These are phyloP conservation scores for Aspergillus carlsbadensis DNA, from an alignment of 495 filamentous ascomycete species.

Conservation along the genomic window DNA sequence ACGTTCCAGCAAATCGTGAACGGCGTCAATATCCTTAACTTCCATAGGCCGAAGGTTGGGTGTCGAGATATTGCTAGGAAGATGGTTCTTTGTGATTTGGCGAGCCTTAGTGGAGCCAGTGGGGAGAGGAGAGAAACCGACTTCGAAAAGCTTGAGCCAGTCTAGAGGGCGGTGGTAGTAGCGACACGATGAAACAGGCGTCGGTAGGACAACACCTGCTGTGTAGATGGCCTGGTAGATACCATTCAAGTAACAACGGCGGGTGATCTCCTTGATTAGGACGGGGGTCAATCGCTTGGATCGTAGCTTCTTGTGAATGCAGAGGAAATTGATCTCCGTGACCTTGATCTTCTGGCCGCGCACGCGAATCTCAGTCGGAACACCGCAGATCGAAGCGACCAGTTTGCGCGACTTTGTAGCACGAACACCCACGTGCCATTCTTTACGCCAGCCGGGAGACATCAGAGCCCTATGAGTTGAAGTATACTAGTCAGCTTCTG, in stretches of 20 bases:
- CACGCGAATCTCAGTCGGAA: conserved; percentile 79
- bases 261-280: conserved; percentile 95
- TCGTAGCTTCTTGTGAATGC: conserved; percentile 95
- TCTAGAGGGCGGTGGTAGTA: conserved; percentile 93
- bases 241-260: conserved; percentile 75
- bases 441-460: conserved; percentile 89
- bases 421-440: conserved; percentile 95
- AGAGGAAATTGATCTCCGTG: conserved; percentile 96
- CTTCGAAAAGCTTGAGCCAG: conserved; percentile 93
- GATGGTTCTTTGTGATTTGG: conserved; percentile 75
- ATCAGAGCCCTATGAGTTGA: conserved; percentile 71
- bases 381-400: conserved; percentile 91
- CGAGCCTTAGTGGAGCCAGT: conserved; percentile 74
- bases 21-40: conserved; percentile 74
- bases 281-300: conserved; percentile 88
- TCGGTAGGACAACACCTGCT: conserved; percentile 84
- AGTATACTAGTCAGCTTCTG: conserved; percentile 4
- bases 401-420: conserved; percentile 73
- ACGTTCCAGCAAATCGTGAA: conserved; percentile 69
- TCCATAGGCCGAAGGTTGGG: conserved; percentile 78
- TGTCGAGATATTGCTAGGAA: conserved; percentile 69
- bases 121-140: conserved; percentile 85
- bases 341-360: conserved; percentile 70
- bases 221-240: conserved; percentile 97
- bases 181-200: conserved; percentile 84